Base-by-base conservation (phyloP, 441 rosid species). In the Aquilaria agallochum region DNA sequence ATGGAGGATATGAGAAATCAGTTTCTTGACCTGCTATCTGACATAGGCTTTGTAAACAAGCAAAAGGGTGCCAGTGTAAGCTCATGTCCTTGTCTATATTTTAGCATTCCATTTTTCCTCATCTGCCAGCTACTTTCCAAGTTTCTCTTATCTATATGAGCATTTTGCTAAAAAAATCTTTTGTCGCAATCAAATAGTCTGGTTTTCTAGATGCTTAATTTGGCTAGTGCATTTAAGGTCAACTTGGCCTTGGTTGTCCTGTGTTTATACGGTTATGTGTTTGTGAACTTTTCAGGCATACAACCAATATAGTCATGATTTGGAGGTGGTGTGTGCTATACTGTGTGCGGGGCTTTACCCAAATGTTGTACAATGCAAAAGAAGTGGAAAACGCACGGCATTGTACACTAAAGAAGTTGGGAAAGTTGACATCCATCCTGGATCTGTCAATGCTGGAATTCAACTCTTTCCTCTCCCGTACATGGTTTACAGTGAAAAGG, bases 291-390 rank as follows among this genome's bases (percentile, higher is more conserved):
- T 82, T 71, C 81, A 94, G 97, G 88, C 87, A 34, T 94, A 89
- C 82, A 91, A 94, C 74, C 89, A 68, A 54, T 86, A 83, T 76
- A 87, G 94, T 74, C 67, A 86, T 20, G 90, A 94, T 73, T 68
- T 89, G 72, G 99, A 94, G 90, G 89, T 94, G 96, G 79, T 89
- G 27, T 83, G 76, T 30, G 96, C 97, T 53, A 74, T 89, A 63
- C 86, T 94, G 53, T 94, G 95, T 71, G 99, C 96, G 13, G 99
- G 99, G 55, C 94, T 94, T 64, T 94, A 83, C 79, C 99, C 99
- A 63, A 94, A 91, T 57, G 96, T 91, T 54, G 96, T 94, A 74
- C 99, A 89, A 63, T 94, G 99, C 88, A 89, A 94, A 80, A 85
- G 89, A 73, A 83, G 90, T 78, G 99, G 99, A 70, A 94, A 94